A percentile compares a stretch with the other conserved stretches of the same genome.
These are phyloP conservation scores for Nannochloropsis salina DNA, from an alignment of 108 stramenopile species.

Conservation along the genomic window DNA sequence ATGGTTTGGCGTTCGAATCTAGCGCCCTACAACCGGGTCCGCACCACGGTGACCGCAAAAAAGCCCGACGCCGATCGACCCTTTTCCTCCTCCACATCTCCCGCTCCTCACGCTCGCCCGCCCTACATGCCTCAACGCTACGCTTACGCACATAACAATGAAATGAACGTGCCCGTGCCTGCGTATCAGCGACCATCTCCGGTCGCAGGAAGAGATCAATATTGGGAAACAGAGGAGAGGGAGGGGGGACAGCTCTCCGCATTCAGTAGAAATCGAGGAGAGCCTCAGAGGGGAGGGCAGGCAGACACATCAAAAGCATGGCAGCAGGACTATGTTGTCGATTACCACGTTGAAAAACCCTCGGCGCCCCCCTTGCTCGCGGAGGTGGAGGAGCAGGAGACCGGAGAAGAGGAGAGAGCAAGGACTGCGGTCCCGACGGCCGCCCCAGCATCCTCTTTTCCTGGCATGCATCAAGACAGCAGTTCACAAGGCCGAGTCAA, in stretches of 20 bases:
- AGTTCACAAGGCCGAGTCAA: no score
- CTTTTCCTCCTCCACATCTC: background rate
- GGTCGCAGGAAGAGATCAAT: background rate
- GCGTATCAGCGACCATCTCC: background rate
- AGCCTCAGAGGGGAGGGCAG: background rate
- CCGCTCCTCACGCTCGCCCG: background rate
- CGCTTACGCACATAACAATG: background rate
- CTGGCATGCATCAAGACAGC: no score
- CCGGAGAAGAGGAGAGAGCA: background rate
- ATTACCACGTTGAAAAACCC: background rate
- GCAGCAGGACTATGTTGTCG: background rate
- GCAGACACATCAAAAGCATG: background rate
- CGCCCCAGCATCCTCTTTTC: background rate
- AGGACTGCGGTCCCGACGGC: background rate
- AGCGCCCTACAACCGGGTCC: background rate
- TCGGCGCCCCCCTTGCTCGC: background rate
- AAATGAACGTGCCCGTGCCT: background rate
- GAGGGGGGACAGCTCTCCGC: background rate
- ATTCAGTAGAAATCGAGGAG: no score
- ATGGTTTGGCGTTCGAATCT: slow-evolving; percentile 56
- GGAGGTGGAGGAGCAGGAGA: background rate
- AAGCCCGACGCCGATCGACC: background rate
- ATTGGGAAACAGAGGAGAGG: background rate
- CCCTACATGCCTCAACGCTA: background rate
- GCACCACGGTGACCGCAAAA: background rate